Conservation (phyloP, 805 yeast species). For the Yamadazyma olivae region DNA sequence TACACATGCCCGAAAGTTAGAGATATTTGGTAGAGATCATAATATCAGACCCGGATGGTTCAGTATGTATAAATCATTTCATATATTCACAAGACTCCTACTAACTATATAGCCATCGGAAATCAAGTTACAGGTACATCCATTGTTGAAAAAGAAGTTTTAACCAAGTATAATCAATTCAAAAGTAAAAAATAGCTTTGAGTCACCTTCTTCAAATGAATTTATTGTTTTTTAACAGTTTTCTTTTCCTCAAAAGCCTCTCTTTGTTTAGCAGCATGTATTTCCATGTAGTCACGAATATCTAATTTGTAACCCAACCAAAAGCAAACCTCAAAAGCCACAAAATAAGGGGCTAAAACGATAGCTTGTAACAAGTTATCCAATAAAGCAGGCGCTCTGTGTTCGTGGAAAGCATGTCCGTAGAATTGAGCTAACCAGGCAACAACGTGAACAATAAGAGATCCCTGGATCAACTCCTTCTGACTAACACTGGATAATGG, state of each 20-base stretch:
- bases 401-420: slow-evolving; percentile 84
- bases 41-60: slow-evolving; percentile 90
- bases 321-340: slow-evolving; percentile 72
- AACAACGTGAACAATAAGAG: slow-evolving; percentile 43
- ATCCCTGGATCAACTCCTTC: slow-evolving; percentile 21
- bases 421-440: slow-evolving; percentile 84
- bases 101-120: slow-evolving; percentile 52
- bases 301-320: slow-evolving; percentile 58
- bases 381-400: slow-evolving; percentile 79
- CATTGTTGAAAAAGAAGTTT: slow-evolving; percentile 58
- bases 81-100: too few species aligned
- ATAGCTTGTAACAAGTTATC: slow-evolving; percentile 83
- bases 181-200: slow-evolving; percentile 6
- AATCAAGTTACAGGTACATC: slow-evolving; percentile 65
- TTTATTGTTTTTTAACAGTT: background rate
- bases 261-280: slow-evolving; percentile 33
- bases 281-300: slow-evolving; percentile 48
- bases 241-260: slow-evolving; percentile 5
- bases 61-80: slow-evolving; percentile 21
- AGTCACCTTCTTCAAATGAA: background rate
- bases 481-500: slow-evolving; percentile 6
- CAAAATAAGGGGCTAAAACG: slow-evolving; percentile 89
- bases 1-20: slow-evolving; percentile 69
- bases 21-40: slow-evolving; percentile 85
- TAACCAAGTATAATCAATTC: slow-evolving; percentile 32